Evolutionary conservation across 208 protist species (phyloP), one percentile per base, ranked within the genome.

Genomic region (Crithidia brevicula): DNA sequence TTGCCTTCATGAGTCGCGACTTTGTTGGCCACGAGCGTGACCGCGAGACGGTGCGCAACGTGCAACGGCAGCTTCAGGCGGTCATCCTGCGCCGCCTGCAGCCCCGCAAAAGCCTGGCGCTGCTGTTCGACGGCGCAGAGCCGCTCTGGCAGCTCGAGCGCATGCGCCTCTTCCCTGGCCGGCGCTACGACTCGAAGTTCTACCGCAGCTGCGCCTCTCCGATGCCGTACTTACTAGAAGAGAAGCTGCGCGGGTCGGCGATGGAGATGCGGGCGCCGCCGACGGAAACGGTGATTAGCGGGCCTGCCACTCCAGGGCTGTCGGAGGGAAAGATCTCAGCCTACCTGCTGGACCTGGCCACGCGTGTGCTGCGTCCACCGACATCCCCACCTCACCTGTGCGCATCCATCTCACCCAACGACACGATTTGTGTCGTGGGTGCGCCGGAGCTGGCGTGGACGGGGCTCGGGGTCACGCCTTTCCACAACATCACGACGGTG

Each of bases 341-440:
- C 7, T 92, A 79, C 80, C 68, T 88, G 65, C 77, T 94, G 13
- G 89, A 94, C 72, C 83, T 94, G 25, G 83, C 89, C 16, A 79
- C 85, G 16, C 74, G 88, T 15, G 50, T 76, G 9, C n/a, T 67
- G 20, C 53, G 47, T 5, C 68, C 73, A 9, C 46, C 73, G 4
- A 45, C 66, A 13, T 27, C 50, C 16, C 79, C 76, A 1, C 61
- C 61, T 15, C 33, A 51, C 53, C 20, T 53, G 13, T 67, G 45
- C 42, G 22, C 76, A 0, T 36, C 65, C 28, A 54, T 86, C 28
- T 82, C 72, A 2, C 38, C 65, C 42, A 79, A 79, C 46, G 85
- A 94, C 36, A 78, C 77, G 10, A 36, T 94, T 56, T 92, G 85
- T 45, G 62, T 94, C n/a, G 70, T 89, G 34, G 85, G 86, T 13